Conservation (phyloP, 495 filamentous ascomycete species). For the Penicillium silybi region DNA sequence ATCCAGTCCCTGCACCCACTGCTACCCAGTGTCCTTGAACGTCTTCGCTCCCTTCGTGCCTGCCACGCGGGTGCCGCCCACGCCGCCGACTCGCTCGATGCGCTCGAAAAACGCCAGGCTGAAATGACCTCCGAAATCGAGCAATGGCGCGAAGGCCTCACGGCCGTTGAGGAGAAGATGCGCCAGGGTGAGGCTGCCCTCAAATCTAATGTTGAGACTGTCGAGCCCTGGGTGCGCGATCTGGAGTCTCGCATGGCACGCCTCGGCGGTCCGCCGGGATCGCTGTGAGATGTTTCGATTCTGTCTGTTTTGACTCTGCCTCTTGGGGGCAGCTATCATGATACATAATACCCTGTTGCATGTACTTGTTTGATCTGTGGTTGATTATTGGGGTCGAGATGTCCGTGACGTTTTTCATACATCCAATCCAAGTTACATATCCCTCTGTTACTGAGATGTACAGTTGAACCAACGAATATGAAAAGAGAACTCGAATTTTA, state of each 20-base stretch:
- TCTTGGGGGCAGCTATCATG: conserved; percentile 4
- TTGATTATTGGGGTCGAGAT: conserved; percentile 2
- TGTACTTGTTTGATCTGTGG: conserved; percentile 11
- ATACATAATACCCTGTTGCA: conserved; percentile 25
- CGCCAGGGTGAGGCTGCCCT: conserved; percentile 63
- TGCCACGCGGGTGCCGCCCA: conserved; percentile 84
- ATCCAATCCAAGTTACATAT: neutral
- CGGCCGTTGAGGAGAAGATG: conserved; percentile 73
- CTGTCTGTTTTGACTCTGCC: conserved; percentile 7
- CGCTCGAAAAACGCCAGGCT: conserved; percentile 72
- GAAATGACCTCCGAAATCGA: conserved; percentile 81
- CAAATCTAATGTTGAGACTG: conserved; percentile 69
- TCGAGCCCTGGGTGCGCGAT: conserved; percentile 86
- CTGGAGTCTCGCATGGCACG: conserved; percentile 71
- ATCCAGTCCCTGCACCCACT: conserved; percentile 85
- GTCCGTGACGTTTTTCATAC: conserved; percentile 4
- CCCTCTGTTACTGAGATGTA: neutral
- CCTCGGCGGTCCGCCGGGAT: conserved; percentile 30
- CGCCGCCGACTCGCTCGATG: conserved; percentile 74
- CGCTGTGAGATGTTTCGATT: neutral
- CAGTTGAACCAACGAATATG: neutral
- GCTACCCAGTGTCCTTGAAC: conserved; percentile 79
- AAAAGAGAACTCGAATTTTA: neutral
- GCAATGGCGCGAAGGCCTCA: conserved; percentile 79
- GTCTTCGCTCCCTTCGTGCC: conserved; percentile 74